These are phyloP conservation scores for Globisporangium iwayamae DNA, from an alignment of 352 stramenopile species.

Conservation along the genomic window DNA sequence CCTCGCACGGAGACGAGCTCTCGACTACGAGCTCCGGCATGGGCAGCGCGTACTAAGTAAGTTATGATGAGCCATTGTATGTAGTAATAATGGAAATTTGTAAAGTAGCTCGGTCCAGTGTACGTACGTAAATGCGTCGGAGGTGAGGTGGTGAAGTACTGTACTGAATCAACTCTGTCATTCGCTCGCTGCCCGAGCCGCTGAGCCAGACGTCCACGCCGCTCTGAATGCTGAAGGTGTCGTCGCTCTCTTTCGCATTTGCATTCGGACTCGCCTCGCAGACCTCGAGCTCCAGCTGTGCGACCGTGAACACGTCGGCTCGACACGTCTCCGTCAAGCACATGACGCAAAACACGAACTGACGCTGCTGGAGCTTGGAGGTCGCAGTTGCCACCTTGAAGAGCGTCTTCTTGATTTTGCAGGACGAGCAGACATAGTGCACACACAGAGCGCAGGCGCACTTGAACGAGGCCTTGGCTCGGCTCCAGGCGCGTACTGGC, in stretches of 20 bases:
- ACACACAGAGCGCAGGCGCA: neutral
- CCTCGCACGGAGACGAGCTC: constrained; percentile 1
- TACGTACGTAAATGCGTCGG: too few species aligned
- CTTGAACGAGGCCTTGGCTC: neutral
- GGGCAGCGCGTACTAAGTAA: neutral
- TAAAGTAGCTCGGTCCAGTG: neutral
- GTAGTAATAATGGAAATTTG: neutral
- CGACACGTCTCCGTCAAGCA: too few species aligned
- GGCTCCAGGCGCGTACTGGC: too few species aligned
- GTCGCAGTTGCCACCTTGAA: neutral
- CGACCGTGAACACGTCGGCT: too few species aligned
- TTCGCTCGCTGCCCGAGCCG: too few species aligned
- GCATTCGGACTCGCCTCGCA: too few species aligned
- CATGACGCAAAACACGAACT: constrained; percentile 19
- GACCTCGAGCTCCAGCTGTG: too few species aligned
- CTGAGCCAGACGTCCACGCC: too few species aligned
- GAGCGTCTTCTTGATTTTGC: constrained; percentile 7
- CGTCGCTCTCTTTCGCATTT: too few species aligned
- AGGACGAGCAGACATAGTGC: constrained; percentile 9
- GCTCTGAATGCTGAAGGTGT: too few species aligned
- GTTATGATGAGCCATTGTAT: neutral
- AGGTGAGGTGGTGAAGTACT: too few species aligned
- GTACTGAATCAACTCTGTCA: too few species aligned
- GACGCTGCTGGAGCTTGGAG: neutral
- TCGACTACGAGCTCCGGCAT: neutral